A percentile compares a stretch with the other conserved stretches of the same genome.
Conservation (phyloP, 257 asterid species). For the Nicotiana sylvestris region DNA sequence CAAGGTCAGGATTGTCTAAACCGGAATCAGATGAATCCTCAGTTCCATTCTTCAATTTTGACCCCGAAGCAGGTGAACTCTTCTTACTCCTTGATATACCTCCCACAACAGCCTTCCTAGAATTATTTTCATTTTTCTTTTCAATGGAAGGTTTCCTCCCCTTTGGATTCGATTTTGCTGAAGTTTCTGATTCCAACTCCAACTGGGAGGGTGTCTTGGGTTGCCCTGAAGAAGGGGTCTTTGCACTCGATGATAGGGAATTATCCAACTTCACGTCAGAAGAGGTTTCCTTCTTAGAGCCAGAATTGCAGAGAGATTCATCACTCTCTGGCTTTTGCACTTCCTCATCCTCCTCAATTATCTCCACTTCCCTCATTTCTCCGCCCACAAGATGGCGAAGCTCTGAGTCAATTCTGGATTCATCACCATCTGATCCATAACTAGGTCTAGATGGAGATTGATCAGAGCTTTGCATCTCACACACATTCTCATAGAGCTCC, state of each 20-base stretch:
- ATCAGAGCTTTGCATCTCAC: constrained; percentile 97
- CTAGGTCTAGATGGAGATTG: constrained; percentile 88
- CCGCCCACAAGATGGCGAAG: constrained; percentile 87
- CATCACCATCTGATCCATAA: constrained; percentile 93
- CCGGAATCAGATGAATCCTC: constrained; percentile 49
- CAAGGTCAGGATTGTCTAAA: constrained; percentile 72
- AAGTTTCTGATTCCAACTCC: constrained; percentile 40
- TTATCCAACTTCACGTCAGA: constrained; percentile 30
- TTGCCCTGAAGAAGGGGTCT: constrained; percentile 34
- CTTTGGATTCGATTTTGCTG: constrained; percentile 51
- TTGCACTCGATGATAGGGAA: constrained; percentile 33
- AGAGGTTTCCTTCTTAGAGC: constrained; percentile 38
- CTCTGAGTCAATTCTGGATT: constrained; percentile 84
- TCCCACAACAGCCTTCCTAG: constrained; percentile 27
- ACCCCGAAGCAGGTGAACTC: constrained; percentile 26
- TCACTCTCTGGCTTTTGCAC: constrained; percentile 39
- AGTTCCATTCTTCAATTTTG: constrained; percentile 42
- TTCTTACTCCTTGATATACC: constrained; percentile 21
- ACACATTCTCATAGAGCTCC: constrained; percentile 81
- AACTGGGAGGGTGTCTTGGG: constrained; percentile 37
- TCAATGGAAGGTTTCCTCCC: constrained; percentile 41
- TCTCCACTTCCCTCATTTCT: constrained; percentile 77
- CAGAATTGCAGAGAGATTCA: constrained; percentile 34
- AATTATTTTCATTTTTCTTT: constrained; percentile 33
- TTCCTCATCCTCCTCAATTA: constrained; percentile 75